These are phyloP conservation scores for Candida labiduridarum DNA, from an alignment of 1,139 yeast species.

Conservation along the genomic window DNA sequence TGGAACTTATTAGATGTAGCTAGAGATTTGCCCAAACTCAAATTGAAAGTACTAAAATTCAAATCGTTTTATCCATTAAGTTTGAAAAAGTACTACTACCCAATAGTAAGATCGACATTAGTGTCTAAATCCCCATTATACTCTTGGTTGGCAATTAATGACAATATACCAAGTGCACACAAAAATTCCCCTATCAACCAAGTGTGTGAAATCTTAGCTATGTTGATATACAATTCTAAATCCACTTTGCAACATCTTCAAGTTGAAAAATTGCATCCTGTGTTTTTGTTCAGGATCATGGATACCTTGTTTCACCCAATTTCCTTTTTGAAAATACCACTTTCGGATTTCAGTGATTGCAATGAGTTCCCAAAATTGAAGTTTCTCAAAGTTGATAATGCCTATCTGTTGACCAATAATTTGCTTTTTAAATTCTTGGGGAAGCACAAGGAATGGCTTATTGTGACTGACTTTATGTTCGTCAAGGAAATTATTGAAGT, in stretches of 20 bases:
- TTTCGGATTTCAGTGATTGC: neutral
- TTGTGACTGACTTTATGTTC: conserved; percentile 5
- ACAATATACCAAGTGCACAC: conserved; percentile 8
- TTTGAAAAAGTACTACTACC: conserved; percentile 5
- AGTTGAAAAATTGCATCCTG: conserved; percentile 9
- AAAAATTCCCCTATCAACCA: conserved; percentile 8
- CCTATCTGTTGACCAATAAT: conserved; percentile 8
- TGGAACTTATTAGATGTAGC: neutral
- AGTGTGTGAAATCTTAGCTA: conserved; percentile 3
- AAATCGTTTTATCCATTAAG: conserved; percentile 8
- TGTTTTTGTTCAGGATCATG: conserved; percentile 7
- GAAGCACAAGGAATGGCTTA: neutral
- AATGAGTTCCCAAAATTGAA: conserved; percentile 7
- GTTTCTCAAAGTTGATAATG: conserved; percentile 7
- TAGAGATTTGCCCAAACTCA: conserved; percentile 2
- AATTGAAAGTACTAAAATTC: conserved; percentile 5
- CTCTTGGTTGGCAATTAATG: conserved; percentile 8
- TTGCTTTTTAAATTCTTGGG: conserved; percentile 8
- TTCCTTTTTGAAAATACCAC: conserved; percentile 1
- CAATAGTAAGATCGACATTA: neutral
- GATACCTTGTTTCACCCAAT: conserved; percentile 1
- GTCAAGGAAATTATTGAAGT: conserved; percentile 5
- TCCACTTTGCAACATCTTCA: conserved; percentile 3
- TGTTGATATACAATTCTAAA: neutral
- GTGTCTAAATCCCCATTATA: conserved; percentile 5